Conservation (phyloP, 179 eudicot species). For the Heliamphora pulchella region DNA sequence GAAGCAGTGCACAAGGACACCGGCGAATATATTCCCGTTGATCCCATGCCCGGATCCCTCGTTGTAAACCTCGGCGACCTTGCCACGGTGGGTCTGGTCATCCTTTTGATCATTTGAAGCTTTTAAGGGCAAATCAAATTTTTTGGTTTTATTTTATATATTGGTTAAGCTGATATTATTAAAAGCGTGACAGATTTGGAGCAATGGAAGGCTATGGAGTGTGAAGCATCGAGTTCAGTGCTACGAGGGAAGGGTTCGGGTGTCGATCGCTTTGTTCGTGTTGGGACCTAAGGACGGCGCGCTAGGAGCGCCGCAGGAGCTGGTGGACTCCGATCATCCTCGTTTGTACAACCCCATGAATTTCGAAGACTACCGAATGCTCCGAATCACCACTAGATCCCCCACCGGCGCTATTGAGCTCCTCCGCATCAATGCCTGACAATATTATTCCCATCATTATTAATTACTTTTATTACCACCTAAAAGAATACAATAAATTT, state of each 20-base stretch:
- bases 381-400: background rate
- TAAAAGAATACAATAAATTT: too few species aligned
- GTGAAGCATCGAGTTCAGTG: slow-evolving; percentile 16
- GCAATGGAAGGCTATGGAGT: slow-evolving; percentile 6
- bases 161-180: too few species aligned
- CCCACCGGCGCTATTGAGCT: slow-evolving; percentile 12
- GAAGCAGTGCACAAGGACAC: too few species aligned
- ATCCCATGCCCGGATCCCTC: slow-evolving; percentile 1
- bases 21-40: background rate
- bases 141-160: too few species aligned
- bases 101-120: too few species aligned
- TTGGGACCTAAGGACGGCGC: slow-evolving; percentile 11
- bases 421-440: background rate
- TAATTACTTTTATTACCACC: too few species aligned
- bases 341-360: background rate
- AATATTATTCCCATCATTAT: too few species aligned
- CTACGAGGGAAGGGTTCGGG: background rate
- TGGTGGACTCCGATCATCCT: slow-evolving; percentile 6
- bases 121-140: too few species aligned
- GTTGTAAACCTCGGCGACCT: slow-evolving; percentile 14
- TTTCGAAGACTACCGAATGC: slow-evolving; percentile 8
- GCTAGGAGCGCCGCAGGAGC: background rate
- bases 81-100: background rate
- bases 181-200: slow-evolving; percentile 6
- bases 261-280: slow-evolving; percentile 4